These are phyloP conservation scores for Panicum virgatum DNA, from an alignment of 202 grass and related monocot genomes.

Conservation along the genomic window DNA sequence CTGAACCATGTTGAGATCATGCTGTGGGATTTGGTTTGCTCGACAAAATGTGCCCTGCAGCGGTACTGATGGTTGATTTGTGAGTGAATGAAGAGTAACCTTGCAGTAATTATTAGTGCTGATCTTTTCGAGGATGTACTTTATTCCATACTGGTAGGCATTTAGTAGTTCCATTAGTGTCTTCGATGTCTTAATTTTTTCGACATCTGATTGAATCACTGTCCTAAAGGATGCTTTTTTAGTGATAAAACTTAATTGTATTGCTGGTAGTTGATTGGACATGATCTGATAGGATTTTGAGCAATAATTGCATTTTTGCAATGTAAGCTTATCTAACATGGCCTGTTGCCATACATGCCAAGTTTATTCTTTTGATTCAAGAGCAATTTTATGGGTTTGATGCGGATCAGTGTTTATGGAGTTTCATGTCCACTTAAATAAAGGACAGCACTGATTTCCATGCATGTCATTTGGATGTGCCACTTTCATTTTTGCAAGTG, in stretches of 20 bases:
- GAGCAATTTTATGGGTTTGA: conserved; percentile 11
- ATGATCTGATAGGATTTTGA: not conserved
- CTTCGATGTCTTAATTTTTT: not conserved
- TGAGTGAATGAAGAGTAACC: not conserved
- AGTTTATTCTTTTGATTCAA: conserved; percentile 24
- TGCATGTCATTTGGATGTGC: not conserved
- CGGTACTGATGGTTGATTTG: conserved; percentile 5
- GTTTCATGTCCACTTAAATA: conserved; percentile 24
- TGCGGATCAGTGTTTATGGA: not conserved
- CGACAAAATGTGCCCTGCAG: not conserved
- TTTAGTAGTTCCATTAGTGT: conserved; percentile 10
- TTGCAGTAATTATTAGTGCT: not conserved
- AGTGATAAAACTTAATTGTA: not conserved
- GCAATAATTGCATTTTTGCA: not conserved
- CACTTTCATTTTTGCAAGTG: conserved; percentile 5
- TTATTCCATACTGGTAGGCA: not conserved
- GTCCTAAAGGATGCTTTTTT: not conserved
- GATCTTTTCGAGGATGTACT: not conserved
- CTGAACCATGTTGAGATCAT: not conserved
- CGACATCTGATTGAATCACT: not conserved
- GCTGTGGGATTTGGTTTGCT: conserved; percentile 2
- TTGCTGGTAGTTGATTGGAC: conserved; percentile 4
- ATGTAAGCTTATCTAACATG: not conserved
- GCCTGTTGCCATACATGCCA: not conserved
- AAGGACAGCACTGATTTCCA: conserved; percentile 1